phyloP scores from a whole-genome alignment of 2,329 filamentous ascomycete species.

The Ceratocystis alfenasii region DNA sequence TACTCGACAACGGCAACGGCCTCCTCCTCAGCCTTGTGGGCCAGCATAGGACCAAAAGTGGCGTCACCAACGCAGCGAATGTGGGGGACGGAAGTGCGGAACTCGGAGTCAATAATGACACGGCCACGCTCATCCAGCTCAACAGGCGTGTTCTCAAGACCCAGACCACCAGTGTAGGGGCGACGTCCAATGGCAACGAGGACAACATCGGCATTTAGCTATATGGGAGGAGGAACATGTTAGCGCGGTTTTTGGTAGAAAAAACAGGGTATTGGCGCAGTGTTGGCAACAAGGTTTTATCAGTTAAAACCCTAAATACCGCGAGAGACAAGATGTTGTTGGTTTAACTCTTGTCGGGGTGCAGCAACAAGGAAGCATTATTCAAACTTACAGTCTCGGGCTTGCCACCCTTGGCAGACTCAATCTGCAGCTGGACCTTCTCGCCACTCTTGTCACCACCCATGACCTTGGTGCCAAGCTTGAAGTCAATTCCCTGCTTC shows the following conservation, averaged over 20 bases:
- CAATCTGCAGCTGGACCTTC: slow-evolving; percentile 68
- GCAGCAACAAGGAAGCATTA: neutral
- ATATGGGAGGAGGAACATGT: slow-evolving; percentile 20
- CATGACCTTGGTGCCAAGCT: slow-evolving; percentile 89
- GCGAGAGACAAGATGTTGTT: neutral
- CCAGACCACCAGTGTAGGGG: slow-evolving; percentile 84
- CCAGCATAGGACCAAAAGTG: slow-evolving; percentile 97
- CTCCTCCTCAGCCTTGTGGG: slow-evolving; percentile 98
- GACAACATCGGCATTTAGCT: slow-evolving; percentile 90
- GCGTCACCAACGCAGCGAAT: slow-evolving; percentile 93
- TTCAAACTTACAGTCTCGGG: slow-evolving; percentile 59
- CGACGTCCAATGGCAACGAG: slow-evolving; percentile 93
- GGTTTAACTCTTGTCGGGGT: neutral
- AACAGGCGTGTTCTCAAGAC: slow-evolving; percentile 84
- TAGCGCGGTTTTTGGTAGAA: slow-evolving; percentile 41
- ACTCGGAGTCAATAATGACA: slow-evolving; percentile 94
- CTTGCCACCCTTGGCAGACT: slow-evolving; percentile 94
- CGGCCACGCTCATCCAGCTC: slow-evolving; percentile 88
- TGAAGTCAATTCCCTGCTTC: slow-evolving; percentile 98
- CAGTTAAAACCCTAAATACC: no score
- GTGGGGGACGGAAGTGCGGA: slow-evolving; percentile 93
- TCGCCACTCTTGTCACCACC: slow-evolving; percentile 70
- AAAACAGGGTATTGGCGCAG: no score
- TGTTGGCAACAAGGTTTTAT: no score
- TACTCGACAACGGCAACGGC: slow-evolving; percentile 89